phyloP scores from a whole-genome alignment of 148 eudicot genomes.

The Diospyros lotus region DNA sequence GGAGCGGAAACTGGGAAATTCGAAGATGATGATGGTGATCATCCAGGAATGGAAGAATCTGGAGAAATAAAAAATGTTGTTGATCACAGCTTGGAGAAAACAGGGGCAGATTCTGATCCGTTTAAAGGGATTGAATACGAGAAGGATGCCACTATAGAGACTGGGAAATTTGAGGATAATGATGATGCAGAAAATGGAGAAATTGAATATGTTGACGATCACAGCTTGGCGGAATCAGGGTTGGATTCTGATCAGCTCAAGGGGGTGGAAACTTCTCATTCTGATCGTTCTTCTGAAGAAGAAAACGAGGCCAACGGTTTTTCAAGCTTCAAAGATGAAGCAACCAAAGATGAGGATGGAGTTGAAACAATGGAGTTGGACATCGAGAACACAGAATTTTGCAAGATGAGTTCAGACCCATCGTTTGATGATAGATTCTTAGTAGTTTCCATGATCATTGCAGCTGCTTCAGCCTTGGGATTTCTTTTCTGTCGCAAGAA shows the following conservation, averaged over 20 bases:
- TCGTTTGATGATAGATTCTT: neutral
- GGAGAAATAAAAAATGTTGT: slow-evolving; percentile 9
- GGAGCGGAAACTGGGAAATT: slow-evolving; percentile 2
- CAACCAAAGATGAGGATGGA: slow-evolving; percentile 10
- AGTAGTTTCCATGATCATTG: slow-evolving; percentile 4
- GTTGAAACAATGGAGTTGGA: neutral
- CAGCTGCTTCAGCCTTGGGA: neutral
- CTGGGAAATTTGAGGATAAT: neutral
- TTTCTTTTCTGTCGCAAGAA: slow-evolving; percentile 17
- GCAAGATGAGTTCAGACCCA: neutral
- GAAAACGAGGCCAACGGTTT: neutral
- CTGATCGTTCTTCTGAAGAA: too few species aligned
- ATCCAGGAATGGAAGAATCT: neutral
- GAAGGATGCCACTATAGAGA: neutral
- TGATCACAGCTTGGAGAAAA: slow-evolving; percentile 1
- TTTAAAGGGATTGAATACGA: slow-evolving; percentile 2
- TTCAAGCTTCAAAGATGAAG: neutral
- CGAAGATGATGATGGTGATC: neutral
- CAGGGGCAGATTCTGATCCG: neutral
- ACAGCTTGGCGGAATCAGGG: too few species aligned
- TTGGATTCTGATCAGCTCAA: too few species aligned
- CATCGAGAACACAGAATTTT: neutral
- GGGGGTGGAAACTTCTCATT: too few species aligned
- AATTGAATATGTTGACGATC: too few species aligned
- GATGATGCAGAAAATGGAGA: too few species aligned